Evolutionary conservation across 331 rosid genomes (phyloP), one percentile per base, ranked within the genome.

Genomic region (Erythrophleum ivorense): DNA sequence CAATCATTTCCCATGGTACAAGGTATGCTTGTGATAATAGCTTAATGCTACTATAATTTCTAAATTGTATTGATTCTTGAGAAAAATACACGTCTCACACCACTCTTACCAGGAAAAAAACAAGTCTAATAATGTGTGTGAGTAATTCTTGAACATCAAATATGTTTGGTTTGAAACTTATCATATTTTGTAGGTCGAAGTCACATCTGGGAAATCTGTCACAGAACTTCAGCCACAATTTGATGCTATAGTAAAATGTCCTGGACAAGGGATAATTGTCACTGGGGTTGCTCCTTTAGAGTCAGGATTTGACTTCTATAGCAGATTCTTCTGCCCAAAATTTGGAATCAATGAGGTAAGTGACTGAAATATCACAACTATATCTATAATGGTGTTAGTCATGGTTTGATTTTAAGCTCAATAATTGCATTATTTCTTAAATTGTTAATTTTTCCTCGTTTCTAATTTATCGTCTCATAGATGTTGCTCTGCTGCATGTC

Each of bases 221-320:
- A 40, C n/a, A 41, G 92, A 93, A 84, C 15, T 91, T 43, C 75
- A 85, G 79, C 98, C 95, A 3, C 80, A 87, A 41, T 1, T 82
- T 31, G 93, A 87, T 84, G 94, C 80, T 54, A 80, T 95, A 58
- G 21, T 33, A n/a, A 88, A 90, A 64, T 87, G 78, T 79, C 94
- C 95, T 18, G 94, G 89, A 73, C 31, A 19, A 14, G 98, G 97
- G 74, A 0, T 93, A 41, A 83, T 91, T 65, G 82, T 90, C 58
- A 76, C 97, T 0, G 95, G 84, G 58, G 54, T 63, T 57, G 88
- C 97, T 72, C 88, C 91, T 82, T 85, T 87, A 0, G 88, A 80
- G 40, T 92, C 94, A 0, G 92, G 84, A 57, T 91, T 89, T 85
- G 97, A 91, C 73, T 85, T 92, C 85, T 88, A 78, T 72, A 90